A percentile compares a stretch with the other conserved stretches of the same genome.
Evolutionary conservation across 2,329 filamentous ascomycete genomes (phyloP).

Genomic region (Neofusicoccum ribis): DNA sequence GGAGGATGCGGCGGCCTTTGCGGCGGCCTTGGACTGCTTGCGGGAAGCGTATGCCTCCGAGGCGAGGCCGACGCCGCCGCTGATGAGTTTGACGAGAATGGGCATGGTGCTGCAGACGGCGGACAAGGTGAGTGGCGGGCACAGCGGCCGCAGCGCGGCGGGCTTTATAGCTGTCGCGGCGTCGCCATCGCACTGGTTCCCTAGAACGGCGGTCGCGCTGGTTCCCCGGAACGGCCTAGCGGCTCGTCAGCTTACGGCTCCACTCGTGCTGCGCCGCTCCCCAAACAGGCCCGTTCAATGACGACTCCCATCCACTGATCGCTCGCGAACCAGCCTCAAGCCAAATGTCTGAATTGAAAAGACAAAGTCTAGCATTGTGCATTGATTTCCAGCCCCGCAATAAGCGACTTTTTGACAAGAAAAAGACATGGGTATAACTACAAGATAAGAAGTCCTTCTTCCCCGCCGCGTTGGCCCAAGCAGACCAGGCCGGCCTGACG

Average conservation of each 20-base stretch:
- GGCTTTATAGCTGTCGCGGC: too few species aligned
- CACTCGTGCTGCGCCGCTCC: neutral
- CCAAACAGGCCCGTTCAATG: neutral
- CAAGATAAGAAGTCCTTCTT: neutral
- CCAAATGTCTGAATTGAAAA: neutral
- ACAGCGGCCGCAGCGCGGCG: too few species aligned
- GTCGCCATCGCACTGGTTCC: too few species aligned
- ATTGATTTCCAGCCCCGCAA: neutral
- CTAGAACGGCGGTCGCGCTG: too few species aligned
- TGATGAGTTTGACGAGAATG: constrained; percentile 10
- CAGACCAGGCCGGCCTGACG: neutral
- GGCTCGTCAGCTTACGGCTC: too few species aligned
- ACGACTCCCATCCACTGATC: too few species aligned
- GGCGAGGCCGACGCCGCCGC: constrained; percentile 5
- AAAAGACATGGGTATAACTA: constrained; percentile 18
- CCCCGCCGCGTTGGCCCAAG: neutral
- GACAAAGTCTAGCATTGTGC: constrained; percentile 1
- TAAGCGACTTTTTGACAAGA: constrained; percentile 9
- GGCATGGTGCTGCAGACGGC: neutral
- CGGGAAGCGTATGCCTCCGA: neutral
- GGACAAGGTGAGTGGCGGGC: too few species aligned
- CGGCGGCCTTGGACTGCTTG: neutral
- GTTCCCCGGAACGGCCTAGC: too few species aligned
- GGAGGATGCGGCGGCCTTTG: neutral
- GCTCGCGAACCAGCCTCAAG: too few species aligned